Base-by-base conservation (phyloP, 768 basidiomycete genomes). In the Boletus barrowsii region DNA sequence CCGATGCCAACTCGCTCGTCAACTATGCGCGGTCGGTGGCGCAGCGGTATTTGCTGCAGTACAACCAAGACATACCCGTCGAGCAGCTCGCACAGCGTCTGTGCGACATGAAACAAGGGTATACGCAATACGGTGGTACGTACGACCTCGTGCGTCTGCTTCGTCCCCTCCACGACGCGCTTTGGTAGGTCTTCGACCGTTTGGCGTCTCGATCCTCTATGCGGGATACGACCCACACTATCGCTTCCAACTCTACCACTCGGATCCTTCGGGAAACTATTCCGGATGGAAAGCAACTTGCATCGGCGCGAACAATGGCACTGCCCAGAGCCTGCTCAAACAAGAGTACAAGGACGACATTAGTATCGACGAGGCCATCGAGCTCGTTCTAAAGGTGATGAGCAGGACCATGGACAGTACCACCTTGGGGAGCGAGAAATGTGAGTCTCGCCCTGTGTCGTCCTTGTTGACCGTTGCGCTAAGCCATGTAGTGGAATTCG, bases 381-480 rank as follows among this genome's bases (percentile, higher is more conserved):
- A 83, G n/a, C 78, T 99, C 20, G 93, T 90, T 42, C 78, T 98
- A 61, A 88, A 86, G 74, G 89, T 93, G 49, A 95, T 99, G 93
- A 95, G 93, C 79, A 98, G 98, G 82, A 98, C 96, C 51, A 98
- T 99, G 96, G 97, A 99, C 67, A 94, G 92, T 58, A 98, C 96
- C 30, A 98, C 93, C 42, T 72, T 99, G 58, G 90, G 92, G 32
- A 95, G 92, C 66, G 97, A 99, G 75, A 98, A 98, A 72, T 76
- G 97, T 97, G 63, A 67, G 93, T 73, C 6, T 44, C 24, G 18
- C 9, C 8, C 33, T 3, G 88, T 70, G 4, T 42, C 24, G 26
- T 13, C 10, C 46, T 20, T 15, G 13, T 22, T 22, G 15, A 41
- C 29, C 33, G 1, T 48, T 17, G 26, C 5, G 8, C 53, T 40